Evolutionary conservation across 768 basidiomycete species (phyloP).

Genomic region (Termitomyces sp.): DNA sequence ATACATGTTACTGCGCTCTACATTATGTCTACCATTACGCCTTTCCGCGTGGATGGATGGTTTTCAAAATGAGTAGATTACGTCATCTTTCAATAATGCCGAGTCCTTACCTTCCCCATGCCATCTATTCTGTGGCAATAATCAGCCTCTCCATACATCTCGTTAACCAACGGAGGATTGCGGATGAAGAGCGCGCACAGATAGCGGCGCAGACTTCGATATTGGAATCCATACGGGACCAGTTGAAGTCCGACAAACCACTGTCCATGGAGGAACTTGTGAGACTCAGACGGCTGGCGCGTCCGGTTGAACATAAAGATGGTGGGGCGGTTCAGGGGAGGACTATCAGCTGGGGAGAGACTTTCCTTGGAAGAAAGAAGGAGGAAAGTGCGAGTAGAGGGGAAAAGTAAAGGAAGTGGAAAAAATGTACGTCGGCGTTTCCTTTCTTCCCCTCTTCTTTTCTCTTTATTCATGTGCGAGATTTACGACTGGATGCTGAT

Average conservation of each 20-base stretch:
- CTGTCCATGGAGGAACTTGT: conserved; percentile 48
- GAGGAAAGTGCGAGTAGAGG: conserved; percentile 24
- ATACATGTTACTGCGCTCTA: background rate
- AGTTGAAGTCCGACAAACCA: conserved; percentile 41
- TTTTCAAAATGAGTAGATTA: conserved; percentile 9
- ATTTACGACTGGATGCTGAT: background rate
- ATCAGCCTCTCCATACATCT: conserved; percentile 67
- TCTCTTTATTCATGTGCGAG: background rate
- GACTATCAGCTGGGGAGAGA: conserved; percentile 44
- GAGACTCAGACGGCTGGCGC: conserved; percentile 50
- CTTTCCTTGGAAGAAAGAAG: conserved; percentile 39
- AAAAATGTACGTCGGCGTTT: conserved; percentile 24
- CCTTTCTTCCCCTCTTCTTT: too few relatives aligned
- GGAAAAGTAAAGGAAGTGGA: conserved; percentile 32
- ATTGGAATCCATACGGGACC: conserved; percentile 51
- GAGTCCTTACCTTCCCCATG: conserved; percentile 52
- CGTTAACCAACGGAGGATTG: conserved; percentile 43
- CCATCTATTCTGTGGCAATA: conserved; percentile 60
- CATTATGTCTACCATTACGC: too few relatives aligned
- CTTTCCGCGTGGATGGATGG: too few relatives aligned
- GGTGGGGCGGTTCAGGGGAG: conserved; percentile 11
- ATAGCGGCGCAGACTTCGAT: conserved; percentile 56
- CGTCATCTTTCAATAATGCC: conserved; percentile 14
- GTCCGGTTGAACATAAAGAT: conserved; percentile 13
- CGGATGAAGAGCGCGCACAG: conserved; percentile 50